A percentile compares a stretch with the other conserved stretches of the same genome.
Evolutionary conservation across 164 flowering plant genomes (phyloP).

Genomic region (Stephania cephalantha): DNA sequence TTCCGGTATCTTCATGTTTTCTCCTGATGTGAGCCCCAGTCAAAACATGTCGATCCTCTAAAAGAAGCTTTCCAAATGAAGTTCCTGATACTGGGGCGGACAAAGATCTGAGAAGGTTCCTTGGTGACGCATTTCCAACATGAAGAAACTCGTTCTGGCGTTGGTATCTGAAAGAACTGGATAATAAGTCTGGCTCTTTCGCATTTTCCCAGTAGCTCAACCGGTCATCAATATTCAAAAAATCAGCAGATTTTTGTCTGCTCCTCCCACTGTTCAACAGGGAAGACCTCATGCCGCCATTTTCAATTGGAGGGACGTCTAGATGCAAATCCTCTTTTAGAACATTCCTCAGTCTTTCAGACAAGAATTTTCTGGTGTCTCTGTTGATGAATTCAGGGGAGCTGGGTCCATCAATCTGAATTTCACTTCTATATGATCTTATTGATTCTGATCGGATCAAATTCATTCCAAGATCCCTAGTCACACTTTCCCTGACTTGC

Average conservation of each 20-base stretch:
- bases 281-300: constrained; percentile 33
- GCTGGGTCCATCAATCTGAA: constrained; percentile 41
- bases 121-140: constrained; percentile 54
- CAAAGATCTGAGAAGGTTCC: constrained; percentile 75
- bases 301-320: constrained; percentile 13
- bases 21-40: constrained; percentile 85
- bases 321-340: constrained; percentile 35
- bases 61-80: constrained; percentile 89
- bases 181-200: constrained; percentile 34
- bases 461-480: constrained; percentile 45
- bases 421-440: constrained; percentile 63
- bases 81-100: constrained; percentile 94
- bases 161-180: constrained; percentile 63
- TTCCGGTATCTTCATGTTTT: constrained; percentile 65
- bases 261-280: constrained; percentile 22
- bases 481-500: constrained; percentile 58
- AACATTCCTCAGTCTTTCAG: constrained; percentile 70
- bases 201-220: constrained; percentile 24
- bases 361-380: constrained; percentile 60
- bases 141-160: constrained; percentile 21
- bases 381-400: constrained; percentile 63
- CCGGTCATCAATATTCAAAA: constrained; percentile 1
- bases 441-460: constrained; percentile 71
- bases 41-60: constrained; percentile 73
- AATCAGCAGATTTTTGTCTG: constrained; percentile 25